Conservation (phyloP, 2,329 filamentous ascomycete genomes). For the Paracoccidioides lutzii region DNA sequence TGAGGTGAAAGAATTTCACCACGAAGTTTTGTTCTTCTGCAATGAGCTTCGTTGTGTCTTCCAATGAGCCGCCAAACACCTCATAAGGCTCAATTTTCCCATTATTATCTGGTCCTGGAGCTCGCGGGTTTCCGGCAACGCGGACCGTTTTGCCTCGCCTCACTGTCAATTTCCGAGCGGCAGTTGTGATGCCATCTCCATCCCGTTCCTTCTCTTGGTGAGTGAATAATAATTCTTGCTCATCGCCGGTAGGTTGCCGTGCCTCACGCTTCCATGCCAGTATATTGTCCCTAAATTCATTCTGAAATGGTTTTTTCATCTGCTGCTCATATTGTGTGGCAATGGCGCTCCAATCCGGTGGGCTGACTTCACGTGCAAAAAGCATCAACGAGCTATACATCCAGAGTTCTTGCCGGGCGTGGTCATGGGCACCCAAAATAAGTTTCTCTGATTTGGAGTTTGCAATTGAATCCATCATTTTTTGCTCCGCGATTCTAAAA, state of each 20-base stretch:
- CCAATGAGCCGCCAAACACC: conserved; percentile 64
- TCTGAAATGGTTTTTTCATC: conserved; percentile 63
- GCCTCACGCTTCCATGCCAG: conserved; percentile 68
- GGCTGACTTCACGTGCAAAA: conserved; percentile 75
- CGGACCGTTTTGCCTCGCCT: conserved; percentile 73
- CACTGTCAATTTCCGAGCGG: conserved; percentile 81
- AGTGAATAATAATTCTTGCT: conserved; percentile 77
- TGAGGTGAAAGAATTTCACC: conserved; percentile 91
- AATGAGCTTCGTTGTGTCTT: conserved; percentile 70
- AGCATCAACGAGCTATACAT: conserved; percentile 77
- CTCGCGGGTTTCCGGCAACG: conserved; percentile 31
- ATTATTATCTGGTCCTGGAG: conserved; percentile 44
- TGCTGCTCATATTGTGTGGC: conserved; percentile 70
- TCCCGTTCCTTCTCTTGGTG: conserved; percentile 81
- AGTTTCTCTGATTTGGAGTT: conserved; percentile 42
- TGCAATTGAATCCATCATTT: conserved; percentile 51
- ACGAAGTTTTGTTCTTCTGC: conserved; percentile 95
- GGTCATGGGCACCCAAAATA: conserved; percentile 57
- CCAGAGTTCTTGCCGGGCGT: conserved; percentile 65
- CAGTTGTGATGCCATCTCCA: conserved; percentile 45
- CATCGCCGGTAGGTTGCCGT: conserved; percentile 61
- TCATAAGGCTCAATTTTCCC: conserved; percentile 63
- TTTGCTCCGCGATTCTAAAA: conserved; percentile 62
- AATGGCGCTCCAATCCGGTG: conserved; percentile 65
- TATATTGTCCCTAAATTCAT: conserved; percentile 67